Evolutionary conservation across 108 stramenopile species (phyloP).

Genomic region (Skeletonema potamos): DNA sequence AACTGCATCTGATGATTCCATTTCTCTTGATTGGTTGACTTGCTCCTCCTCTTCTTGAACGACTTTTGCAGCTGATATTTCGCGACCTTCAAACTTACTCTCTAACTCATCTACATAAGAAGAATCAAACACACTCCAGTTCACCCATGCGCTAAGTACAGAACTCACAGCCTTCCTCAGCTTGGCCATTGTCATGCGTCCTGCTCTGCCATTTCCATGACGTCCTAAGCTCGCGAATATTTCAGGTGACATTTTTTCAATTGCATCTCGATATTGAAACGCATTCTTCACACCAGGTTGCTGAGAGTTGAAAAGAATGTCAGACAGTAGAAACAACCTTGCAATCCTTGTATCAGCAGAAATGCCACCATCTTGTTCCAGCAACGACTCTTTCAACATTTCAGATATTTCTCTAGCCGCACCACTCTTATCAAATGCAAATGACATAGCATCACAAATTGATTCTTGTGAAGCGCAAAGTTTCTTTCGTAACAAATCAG

Average conservation of each 20-base stretch:
- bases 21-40: background rate
- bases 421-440: conserved; percentile 79
- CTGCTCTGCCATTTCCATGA: conserved; percentile 53
- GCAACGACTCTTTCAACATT: conserved; percentile 57
- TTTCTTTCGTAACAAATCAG: conserved; percentile 53
- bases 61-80: conserved; percentile 16
- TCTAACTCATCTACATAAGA: conserved; percentile 77
- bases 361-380: conserved; percentile 52
- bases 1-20: background rate
- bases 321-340: conserved; percentile 77
- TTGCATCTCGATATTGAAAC: conserved; percentile 79
- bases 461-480: conserved; percentile 60
- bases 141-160: conserved; percentile 82
- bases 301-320: conserved; percentile 87
- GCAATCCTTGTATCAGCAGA: conserved; percentile 70
- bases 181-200: conserved; percentile 78
- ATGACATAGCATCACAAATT: conserved; percentile 86
- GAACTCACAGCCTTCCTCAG: conserved; percentile 62
- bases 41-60: conserved; percentile 5
- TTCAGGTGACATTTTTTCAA: conserved; percentile 82
- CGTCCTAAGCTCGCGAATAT: conserved; percentile 71
- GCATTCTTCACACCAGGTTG: conserved; percentile 87
- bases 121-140: conserved; percentile 83
- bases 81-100: conserved; percentile 68
- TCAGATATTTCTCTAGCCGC: conserved; percentile 66